A percentile compares a stretch with the other conserved stretches of the same genome.
Conservation (phyloP, 2,329 filamentous ascomycete species). For the Trichoderma guizhouense region DNA sequence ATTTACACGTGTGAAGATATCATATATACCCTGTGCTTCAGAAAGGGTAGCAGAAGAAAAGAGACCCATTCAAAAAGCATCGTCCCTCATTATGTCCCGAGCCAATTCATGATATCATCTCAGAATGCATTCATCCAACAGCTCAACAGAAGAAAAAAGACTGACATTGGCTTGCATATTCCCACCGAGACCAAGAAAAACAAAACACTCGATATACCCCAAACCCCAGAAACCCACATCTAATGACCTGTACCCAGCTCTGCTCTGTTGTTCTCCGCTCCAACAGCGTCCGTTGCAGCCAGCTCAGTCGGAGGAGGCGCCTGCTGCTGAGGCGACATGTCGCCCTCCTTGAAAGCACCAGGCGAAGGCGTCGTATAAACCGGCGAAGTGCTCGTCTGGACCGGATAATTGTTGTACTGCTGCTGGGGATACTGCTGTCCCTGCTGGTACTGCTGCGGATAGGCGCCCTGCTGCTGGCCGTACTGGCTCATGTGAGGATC, state of each 20-base stretch:
- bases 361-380: conserved; percentile 32
- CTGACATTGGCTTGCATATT: background rate
- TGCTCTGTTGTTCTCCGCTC: conserved; percentile 33
- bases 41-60: background rate
- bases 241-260: conserved; percentile 24
- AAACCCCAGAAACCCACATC: background rate
- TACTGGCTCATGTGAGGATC: conserved; percentile 21
- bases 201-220: background rate
- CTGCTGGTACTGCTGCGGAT: conserved; percentile 9
- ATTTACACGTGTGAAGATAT: background rate
- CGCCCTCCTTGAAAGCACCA: conserved; percentile 17
- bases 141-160: background rate
- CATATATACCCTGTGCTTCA: conserved; percentile 2
- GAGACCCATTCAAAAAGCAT: background rate
- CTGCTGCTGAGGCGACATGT: conserved; percentile 15
- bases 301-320: conserved; percentile 27
- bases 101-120: background rate
- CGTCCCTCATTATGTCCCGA: background rate
- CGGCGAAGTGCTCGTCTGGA: conserved; percentile 25
- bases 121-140: background rate
- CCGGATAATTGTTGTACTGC: conserved; percentile 23
- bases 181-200: background rate
- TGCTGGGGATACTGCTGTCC: conserved; percentile 20
- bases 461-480: conserved; percentile 10
- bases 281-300: conserved; percentile 28